phyloP scores from a whole-genome alignment of 2,329 filamentous ascomycete genomes.

The Colletotrichum sp. region DNA sequence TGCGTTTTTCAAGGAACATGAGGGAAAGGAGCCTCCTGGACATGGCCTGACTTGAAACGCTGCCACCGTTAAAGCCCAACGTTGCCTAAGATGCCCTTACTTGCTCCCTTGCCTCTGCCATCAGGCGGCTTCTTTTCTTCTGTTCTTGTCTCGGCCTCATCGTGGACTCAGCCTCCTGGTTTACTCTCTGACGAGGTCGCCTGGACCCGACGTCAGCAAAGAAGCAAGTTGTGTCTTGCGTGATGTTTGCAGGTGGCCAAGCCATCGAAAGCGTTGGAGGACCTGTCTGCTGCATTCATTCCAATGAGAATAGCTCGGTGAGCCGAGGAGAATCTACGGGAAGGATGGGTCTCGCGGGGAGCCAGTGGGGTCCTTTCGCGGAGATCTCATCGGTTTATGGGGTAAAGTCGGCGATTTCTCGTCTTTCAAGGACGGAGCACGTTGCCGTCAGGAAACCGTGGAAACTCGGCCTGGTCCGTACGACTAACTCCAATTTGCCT shows the following conservation, averaged over 20 bases:
- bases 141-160: neutral
- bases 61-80: neutral
- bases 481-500: neutral
- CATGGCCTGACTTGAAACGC: neutral
- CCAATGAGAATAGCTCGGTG: neutral
- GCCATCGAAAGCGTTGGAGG: neutral
- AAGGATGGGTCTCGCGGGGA: constrained; percentile 13
- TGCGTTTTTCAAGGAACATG: neutral
- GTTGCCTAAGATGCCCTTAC: neutral
- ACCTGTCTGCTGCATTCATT: neutral
- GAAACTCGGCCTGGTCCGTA: neutral
- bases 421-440: neutral
- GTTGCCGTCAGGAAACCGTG: neutral
- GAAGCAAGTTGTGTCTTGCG: neutral
- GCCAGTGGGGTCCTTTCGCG: neutral
- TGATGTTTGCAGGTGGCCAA: neutral
- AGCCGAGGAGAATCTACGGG: neutral
- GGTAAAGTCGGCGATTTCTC: constrained; percentile 1
- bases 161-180: neutral
- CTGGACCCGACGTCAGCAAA: neutral
- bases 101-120: neutral
- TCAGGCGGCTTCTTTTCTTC: neutral
- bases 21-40: neutral
- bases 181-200: neutral
- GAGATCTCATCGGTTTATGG: neutral